These are phyloP conservation scores for Suillus lakei DNA, from an alignment of 768 basidiomycete genomes.

Conservation along the genomic window DNA sequence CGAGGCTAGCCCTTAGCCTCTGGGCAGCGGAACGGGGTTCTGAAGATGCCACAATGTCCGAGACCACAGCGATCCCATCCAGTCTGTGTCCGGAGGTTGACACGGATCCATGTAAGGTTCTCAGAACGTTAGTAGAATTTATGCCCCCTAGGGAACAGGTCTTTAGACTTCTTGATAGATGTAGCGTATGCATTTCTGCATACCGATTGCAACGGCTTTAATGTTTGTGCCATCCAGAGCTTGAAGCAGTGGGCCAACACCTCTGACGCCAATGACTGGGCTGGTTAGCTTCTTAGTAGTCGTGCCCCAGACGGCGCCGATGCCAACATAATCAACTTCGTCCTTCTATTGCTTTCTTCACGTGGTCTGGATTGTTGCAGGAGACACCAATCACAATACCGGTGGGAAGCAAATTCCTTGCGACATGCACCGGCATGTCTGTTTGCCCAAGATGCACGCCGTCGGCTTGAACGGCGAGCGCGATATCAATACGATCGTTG, in stretches of 20 bases:
- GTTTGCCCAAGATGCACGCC: constrained; percentile 92
- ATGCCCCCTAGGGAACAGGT: constrained; percentile 71
- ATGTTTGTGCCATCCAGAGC: constrained; percentile 65
- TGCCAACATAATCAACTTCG: constrained; percentile 84
- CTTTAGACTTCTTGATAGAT: not conserved
- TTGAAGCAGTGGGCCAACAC: constrained; percentile 68
- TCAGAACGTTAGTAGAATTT: constrained; percentile 75
- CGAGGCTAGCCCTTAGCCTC: constrained; percentile 47
- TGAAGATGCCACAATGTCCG: constrained; percentile 75
- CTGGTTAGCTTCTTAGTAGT: constrained; percentile 74
- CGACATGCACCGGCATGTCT: constrained; percentile 76
- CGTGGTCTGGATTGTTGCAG: constrained; percentile 71
- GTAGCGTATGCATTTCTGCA: constrained; percentile 17
- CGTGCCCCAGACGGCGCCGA: constrained; percentile 86
- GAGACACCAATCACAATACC: constrained; percentile 81
- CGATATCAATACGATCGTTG: constrained; percentile 88
- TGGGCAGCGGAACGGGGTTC: constrained; percentile 58
- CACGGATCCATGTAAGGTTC: constrained; percentile 74
- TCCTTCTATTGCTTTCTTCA: constrained; percentile 61
- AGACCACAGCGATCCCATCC: constrained; percentile 88
- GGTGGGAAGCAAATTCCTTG: constrained; percentile 68
- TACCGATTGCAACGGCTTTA: constrained; percentile 87
- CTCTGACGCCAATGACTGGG: constrained; percentile 71
- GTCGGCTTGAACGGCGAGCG: constrained; percentile 72
- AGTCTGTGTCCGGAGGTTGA: constrained; percentile 60